Conservation (phyloP, 495 filamentous ascomycete genomes). For the Cercophora newfieldiana region DNA sequence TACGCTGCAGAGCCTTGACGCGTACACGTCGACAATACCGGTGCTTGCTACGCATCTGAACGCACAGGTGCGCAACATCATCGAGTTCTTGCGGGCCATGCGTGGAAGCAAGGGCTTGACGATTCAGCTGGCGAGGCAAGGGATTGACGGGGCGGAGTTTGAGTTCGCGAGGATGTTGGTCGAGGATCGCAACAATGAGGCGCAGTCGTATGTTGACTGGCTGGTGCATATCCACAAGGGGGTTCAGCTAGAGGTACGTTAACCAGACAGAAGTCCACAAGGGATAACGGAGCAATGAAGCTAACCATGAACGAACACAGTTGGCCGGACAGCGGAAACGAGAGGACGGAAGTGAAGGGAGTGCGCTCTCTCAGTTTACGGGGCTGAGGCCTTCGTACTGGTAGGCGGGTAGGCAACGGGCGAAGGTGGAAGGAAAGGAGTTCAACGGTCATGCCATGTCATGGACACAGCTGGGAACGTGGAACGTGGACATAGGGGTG, state of each 20-base stretch:
- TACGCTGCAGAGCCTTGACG: slow-evolving; percentile 72
- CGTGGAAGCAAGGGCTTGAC: slow-evolving; percentile 85
- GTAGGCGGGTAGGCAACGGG: slow-evolving; percentile 34
- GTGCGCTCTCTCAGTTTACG: slow-evolving; percentile 60
- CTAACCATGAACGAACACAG: slow-evolving; percentile 31
- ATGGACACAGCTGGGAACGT: neutral
- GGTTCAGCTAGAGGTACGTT: slow-evolving; percentile 79
- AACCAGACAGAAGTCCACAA: no score
- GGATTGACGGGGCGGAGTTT: slow-evolving; percentile 91
- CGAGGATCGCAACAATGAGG: slow-evolving; percentile 96
- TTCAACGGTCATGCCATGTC: no score
- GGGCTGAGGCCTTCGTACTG: slow-evolving; percentile 75
- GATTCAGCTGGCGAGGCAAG: slow-evolving; percentile 89
- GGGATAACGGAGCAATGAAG: neutral
- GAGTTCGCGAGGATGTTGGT: slow-evolving; percentile 90
- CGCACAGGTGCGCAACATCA: slow-evolving; percentile 88
- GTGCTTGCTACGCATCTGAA: slow-evolving; percentile 92
- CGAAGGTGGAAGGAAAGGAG: neutral
- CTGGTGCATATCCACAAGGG: slow-evolving; percentile 91
- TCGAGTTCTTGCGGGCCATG: slow-evolving; percentile 79
- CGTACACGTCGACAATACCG: slow-evolving; percentile 71
- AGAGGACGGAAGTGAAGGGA: slow-evolving; percentile 61
- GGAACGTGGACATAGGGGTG: neutral
- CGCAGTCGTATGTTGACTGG: slow-evolving; percentile 98
- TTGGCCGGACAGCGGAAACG: slow-evolving; percentile 75